Percentiles rank a stretch among this genome's conserved stretches.
Evolutionary conservation across 805 yeast species (phyloP).

Genomic region (Metschnikowia koreensis): DNA sequence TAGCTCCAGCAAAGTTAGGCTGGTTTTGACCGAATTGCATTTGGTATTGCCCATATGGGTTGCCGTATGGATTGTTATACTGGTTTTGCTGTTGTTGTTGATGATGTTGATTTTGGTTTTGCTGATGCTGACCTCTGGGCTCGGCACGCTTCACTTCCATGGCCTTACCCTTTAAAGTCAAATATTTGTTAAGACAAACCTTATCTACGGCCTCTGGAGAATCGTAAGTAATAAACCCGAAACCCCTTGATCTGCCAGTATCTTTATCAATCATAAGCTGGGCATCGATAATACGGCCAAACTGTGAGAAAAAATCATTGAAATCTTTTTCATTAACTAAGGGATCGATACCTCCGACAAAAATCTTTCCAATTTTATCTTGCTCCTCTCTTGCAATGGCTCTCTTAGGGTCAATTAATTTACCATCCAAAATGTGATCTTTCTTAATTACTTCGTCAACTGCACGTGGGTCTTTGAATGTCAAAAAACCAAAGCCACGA

Average conservation of each 20-base stretch:
- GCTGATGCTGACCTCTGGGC: slow-evolving; percentile 69
- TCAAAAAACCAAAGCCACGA: slow-evolving; percentile 91
- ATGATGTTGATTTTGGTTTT: slow-evolving; percentile 26
- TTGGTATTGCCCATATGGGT: slow-evolving; percentile 21
- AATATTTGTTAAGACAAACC: slow-evolving; percentile 76
- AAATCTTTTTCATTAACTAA: slow-evolving; percentile 91
- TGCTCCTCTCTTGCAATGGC: slow-evolving; percentile 98
- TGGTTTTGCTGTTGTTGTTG: slow-evolving; percentile 30
- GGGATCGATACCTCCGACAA: slow-evolving; percentile 95
- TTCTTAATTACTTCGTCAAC: slow-evolving; percentile 84
- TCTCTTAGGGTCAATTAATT: slow-evolving; percentile 94
- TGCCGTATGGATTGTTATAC: slow-evolving; percentile 29
- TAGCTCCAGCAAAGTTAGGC: slow-evolving; percentile 19
- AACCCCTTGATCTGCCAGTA: slow-evolving; percentile 95
- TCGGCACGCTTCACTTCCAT: slow-evolving; percentile 85
- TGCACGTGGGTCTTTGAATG: slow-evolving; percentile 75
- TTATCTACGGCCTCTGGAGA: slow-evolving; percentile 91
- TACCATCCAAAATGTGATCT: slow-evolving; percentile 90
- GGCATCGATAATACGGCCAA: slow-evolving; percentile 90
- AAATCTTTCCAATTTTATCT: slow-evolving; percentile 93
- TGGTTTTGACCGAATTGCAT: slow-evolving; percentile 14
- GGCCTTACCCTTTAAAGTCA: slow-evolving; percentile 80
- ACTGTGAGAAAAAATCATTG: slow-evolving; percentile 78
- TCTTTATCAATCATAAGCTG: slow-evolving; percentile 97
- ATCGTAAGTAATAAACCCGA: slow-evolving; percentile 95